A percentile compares a stretch with the other conserved stretches of the same genome.
Evolutionary conservation across 2,329 filamentous ascomycete species (phyloP).

Genomic region (Pseudogymnoascus sp.): DNA sequence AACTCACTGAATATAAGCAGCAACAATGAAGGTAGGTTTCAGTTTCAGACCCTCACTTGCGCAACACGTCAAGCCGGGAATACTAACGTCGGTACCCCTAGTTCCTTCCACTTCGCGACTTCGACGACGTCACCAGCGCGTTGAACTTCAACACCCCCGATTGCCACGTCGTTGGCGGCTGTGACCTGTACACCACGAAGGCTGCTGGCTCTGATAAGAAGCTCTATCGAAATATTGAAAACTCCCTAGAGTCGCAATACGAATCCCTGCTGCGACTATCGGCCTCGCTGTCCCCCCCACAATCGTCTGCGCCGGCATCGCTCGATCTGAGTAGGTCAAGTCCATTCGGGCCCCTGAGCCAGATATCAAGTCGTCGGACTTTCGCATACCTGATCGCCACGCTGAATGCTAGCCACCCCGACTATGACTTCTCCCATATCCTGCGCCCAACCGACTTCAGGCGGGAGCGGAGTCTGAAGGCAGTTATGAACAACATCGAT

Average conservation of each 20-base stretch:
- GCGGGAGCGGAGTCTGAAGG: slow-evolving; percentile 69
- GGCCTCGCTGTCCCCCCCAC: slow-evolving; percentile 77
- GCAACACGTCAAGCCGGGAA: not conserved
- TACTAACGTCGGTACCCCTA: slow-evolving; percentile 34
- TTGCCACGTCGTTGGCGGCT: slow-evolving; percentile 84
- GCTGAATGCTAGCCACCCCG: slow-evolving; percentile 86
- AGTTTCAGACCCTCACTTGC: slow-evolving; percentile 21
- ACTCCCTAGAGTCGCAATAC: slow-evolving; percentile 84
- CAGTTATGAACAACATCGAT: slow-evolving; percentile 81
- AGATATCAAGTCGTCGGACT: slow-evolving; percentile 79
- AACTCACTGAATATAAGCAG: slow-evolving; percentile 22
- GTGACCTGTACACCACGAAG: slow-evolving; percentile 96
- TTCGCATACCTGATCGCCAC: slow-evolving; percentile 97
- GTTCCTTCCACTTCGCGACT: slow-evolving; percentile 86
- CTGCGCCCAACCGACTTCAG: slow-evolving; percentile 85
- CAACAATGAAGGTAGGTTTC: slow-evolving; percentile 20
- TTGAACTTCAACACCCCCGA: slow-evolving; percentile 95
- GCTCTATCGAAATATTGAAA: slow-evolving; percentile 90
- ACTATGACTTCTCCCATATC: slow-evolving; percentile 95
- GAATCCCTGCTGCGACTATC: slow-evolving; percentile 80
- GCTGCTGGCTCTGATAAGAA: slow-evolving; percentile 94
- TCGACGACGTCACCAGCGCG: slow-evolving; percentile 84
- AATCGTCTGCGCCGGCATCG: slow-evolving; percentile 42
- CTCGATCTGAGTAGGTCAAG: slow-evolving; percentile 78
- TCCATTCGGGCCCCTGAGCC: slow-evolving; percentile 83